These are phyloP conservation scores for Pinus taeda DNA, from an alignment of 75 land plant genomes.

Conservation along the genomic window DNA sequence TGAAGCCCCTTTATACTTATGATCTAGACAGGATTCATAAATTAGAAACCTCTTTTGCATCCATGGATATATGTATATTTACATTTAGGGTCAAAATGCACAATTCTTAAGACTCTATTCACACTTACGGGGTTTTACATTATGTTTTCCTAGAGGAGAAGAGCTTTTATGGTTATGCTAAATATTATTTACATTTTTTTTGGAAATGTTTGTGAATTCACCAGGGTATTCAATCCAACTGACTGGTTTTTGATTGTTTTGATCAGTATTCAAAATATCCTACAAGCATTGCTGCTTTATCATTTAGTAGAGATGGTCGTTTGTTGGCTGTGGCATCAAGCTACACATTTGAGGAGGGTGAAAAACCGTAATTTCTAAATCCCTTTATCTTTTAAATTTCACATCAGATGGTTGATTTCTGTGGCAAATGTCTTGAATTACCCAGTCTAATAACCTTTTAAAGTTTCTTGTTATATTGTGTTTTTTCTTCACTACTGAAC, in stretches of 20 bases:
- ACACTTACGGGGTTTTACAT: no score
- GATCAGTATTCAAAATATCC: constrained; percentile 92
- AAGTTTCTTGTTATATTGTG: background rate
- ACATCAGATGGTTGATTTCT: background rate
- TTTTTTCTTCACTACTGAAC: constrained; percentile 10
- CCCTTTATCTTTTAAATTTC: background rate
- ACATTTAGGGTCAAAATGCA: no score
- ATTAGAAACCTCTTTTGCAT: no score
- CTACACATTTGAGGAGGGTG: constrained; percentile 98
- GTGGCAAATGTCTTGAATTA: background rate
- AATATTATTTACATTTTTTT: background rate
- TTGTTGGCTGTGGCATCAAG: constrained; percentile 97
- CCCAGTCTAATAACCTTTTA: background rate
- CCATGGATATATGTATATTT: no score
- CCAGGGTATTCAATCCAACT: background rate
- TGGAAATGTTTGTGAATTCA: background rate
- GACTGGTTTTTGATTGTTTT: no score
- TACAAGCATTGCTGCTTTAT: constrained; percentile 88
- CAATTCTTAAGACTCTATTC: no score
- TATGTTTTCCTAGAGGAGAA: no score
- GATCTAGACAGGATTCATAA: no score
- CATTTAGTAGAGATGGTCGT: constrained; percentile 97
- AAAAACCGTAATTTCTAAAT: constrained; percentile 62
- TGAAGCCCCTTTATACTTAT: no score
- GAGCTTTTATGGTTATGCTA: background rate